Evolutionary conservation across 2,329 filamentous ascomycete genomes (phyloP), one percentile per base, ranked within the genome.

Genomic region (Fusarium sp.): DNA sequence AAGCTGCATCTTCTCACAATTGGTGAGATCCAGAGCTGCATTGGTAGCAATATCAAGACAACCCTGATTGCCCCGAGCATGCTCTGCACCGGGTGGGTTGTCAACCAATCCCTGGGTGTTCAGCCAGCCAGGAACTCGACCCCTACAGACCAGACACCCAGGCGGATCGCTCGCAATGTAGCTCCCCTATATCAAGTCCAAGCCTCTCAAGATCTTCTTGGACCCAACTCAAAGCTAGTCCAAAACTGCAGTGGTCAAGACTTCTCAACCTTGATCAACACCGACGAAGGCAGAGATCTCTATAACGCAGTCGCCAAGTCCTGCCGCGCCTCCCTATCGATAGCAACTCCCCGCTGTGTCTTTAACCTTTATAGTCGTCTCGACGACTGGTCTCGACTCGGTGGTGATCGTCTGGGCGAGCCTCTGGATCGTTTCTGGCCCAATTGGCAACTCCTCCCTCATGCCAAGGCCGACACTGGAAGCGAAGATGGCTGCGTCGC

Each of bases 351-450:
- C 6, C 54, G 16, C 7, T 35, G 22, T 11, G 31, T 50, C 16
- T 60, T 38, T 24, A 65, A 65, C 54, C 18, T 60, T 0, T 47
- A 64, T 11, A 20, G 20, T 5, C 31, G 10, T 20, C 62, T 65
- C 14, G 62, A 65, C 18, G 62, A 65, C 31, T 65, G 52, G 62
- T 4, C 29, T 38, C 62, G 62, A n/a, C 62, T 65, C 13, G 14
- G 20, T 11, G 52, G 62, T 4, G 54, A 22, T 8, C 54, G 62
- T 37, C 13, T 29, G 18, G 54, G 54, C 9, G 42, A 24, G 22
- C 22, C 63, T 22, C 13, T 65, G 9, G 11, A 8, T 27, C 63
- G n/a, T 37, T 35, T 65, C 42, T 52, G 40, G 63, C 22, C 24
- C 18, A 34, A 31, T 42, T 52, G 40, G 56, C 56, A 65, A 45